Percentiles rank a stretch among this genome's conserved stretches.
Evolutionary conservation across 306 rosid species (phyloP).

Genomic region (Cucurbita maxima): DNA sequence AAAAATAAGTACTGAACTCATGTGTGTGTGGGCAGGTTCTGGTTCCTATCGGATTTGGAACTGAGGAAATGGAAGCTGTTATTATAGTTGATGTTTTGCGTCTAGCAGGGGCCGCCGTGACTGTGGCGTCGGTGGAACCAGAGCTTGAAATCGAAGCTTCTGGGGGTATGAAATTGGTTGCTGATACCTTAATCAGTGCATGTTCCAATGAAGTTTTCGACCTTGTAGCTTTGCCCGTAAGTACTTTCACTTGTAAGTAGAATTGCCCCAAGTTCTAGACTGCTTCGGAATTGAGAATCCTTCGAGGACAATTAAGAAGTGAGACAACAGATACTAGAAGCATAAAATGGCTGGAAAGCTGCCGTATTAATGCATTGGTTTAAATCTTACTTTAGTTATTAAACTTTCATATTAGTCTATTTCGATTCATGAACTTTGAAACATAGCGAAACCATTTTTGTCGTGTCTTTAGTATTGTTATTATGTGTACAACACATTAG

Average conservation of each 20-base stretch:
- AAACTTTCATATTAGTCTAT: not conserved
- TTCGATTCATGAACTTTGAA: not conserved
- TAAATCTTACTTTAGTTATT: not conserved
- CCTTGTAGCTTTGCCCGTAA: slow-evolving; percentile 83
- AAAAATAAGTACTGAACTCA: not conserved
- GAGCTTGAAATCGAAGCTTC: slow-evolving; percentile 69
- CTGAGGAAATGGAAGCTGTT: slow-evolving; percentile 97
- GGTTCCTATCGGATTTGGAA: slow-evolving; percentile 78
- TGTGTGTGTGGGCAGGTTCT: slow-evolving; percentile 33
- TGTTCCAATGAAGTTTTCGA: slow-evolving; percentile 64
- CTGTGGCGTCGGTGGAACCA: slow-evolving; percentile 81
- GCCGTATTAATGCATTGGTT: not conserved
- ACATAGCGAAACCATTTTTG: not conserved
- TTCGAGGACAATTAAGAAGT: not conserved
- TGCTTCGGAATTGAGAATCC: not conserved
- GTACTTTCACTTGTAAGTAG: slow-evolving; percentile 6
- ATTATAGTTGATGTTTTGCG: slow-evolving; percentile 71
- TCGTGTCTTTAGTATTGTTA: not conserved
- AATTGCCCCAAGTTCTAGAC: not conserved
- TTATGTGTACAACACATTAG: not conserved
- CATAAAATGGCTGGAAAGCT: not conserved
- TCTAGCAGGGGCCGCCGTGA: slow-evolving; percentile 84
- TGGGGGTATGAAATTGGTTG: slow-evolving; percentile 58
- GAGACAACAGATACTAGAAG: not conserved
- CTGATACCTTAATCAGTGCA: slow-evolving; percentile 45